phyloP scores from a whole-genome alignment of 768 basidiomycete genomes.

The Sistotremastrum niveocremeum region DNA sequence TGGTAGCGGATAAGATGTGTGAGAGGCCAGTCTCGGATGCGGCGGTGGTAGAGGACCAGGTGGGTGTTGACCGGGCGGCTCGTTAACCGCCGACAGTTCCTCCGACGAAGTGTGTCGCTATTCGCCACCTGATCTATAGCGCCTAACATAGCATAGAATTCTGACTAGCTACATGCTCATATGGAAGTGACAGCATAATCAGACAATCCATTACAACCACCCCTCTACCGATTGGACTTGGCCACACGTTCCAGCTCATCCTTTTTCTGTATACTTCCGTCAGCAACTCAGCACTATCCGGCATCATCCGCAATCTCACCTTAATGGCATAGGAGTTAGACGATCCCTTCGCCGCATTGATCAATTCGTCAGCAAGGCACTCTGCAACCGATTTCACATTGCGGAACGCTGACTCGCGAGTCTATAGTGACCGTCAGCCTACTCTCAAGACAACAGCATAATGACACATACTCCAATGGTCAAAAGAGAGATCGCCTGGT shows the following conservation, averaged over 20 bases:
- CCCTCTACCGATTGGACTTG: conserved; percentile 95
- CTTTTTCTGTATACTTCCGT: conserved; percentile 58
- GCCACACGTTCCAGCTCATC: conserved; percentile 99
- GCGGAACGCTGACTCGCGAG: conserved; percentile 99
- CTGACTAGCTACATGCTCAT: no score
- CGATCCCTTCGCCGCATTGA: conserved; percentile 99
- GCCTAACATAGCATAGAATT: no score
- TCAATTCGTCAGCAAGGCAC: conserved; percentile 97
- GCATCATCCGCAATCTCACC: conserved; percentile 29
- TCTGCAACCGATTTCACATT: conserved; percentile 99
- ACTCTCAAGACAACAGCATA: neutral
- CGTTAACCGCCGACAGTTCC: no score
- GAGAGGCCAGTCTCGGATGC: no score
- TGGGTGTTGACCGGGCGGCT: no score
- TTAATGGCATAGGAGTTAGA: conserved; percentile 99
- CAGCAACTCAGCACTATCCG: conserved; percentile 2
- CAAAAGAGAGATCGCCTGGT: conserved; percentile 91
- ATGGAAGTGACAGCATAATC: no score
- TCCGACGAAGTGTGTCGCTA: no score
- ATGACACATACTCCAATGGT: conserved; percentile 75
- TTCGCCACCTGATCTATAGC: no score
- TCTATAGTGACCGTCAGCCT: conserved; percentile 32
- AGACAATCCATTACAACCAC: no score
- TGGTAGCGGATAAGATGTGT: no score
- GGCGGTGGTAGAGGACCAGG: no score